These are phyloP conservation scores for Cyberlindnera euphorbiae DNA, from an alignment of 805 yeast species.

Conservation along the genomic window DNA sequence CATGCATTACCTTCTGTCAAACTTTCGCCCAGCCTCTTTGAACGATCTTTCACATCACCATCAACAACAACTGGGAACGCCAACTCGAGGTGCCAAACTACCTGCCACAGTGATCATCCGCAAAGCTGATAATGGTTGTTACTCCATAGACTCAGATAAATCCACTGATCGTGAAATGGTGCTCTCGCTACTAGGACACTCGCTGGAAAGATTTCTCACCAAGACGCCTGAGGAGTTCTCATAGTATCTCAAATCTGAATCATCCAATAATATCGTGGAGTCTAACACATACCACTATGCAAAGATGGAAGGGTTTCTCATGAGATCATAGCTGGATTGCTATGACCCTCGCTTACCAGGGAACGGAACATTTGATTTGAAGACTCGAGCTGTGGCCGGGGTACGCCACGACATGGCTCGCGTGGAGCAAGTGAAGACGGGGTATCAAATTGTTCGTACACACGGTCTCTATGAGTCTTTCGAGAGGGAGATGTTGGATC, in stretches of 20 bases:
- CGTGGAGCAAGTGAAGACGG: conserved; percentile 40
- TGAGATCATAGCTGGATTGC: conserved; percentile 92
- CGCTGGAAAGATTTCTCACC: conserved; percentile 73
- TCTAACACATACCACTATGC: conserved; percentile 66
- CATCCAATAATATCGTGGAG: conserved; percentile 17
- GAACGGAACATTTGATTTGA: conserved; percentile 86
- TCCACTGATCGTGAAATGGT: conserved; percentile 62
- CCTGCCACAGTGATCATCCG: conserved; percentile 59
- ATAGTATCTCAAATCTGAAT: conserved; percentile 23
- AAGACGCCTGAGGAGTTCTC: conserved; percentile 49
- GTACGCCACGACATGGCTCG: conserved; percentile 68
- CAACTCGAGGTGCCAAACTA: conserved; percentile 40
- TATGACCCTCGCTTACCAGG: conserved; percentile 75
- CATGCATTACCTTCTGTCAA: conserved; percentile 66
- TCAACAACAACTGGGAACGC: conserved; percentile 31
- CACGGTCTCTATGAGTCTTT: conserved; percentile 74
- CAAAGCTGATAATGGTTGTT: conserved; percentile 32
- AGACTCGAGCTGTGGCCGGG: conserved; percentile 87
- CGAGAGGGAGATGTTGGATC: conserved; percentile 73
- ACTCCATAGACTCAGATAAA: conserved; percentile 68
- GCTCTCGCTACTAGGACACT: conserved; percentile 70
- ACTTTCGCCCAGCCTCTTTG: conserved; percentile 50
- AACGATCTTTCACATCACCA: conserved; percentile 40
- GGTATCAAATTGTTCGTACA: conserved; percentile 60
- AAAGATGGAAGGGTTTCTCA: conserved; percentile 56